phyloP scores from a whole-genome alignment of 2,329 filamentous ascomycete species.

The Helotiales sp. region DNA sequence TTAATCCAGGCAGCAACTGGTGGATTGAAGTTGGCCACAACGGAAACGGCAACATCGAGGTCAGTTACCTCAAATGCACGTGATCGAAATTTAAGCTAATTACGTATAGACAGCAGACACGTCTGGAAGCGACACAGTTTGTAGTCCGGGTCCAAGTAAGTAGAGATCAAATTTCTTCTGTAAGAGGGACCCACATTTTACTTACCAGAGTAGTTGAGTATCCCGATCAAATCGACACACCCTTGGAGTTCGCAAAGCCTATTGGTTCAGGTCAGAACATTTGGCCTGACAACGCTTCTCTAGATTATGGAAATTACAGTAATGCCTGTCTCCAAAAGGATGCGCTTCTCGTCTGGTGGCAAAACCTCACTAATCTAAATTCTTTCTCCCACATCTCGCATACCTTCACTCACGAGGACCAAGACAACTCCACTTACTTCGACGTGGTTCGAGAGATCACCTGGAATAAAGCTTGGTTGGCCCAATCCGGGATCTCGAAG shows the following conservation, averaged over 20 bases:
- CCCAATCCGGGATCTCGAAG: slow-evolving; percentile 48
- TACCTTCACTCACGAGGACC: slow-evolving; percentile 58
- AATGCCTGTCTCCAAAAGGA: slow-evolving; percentile 48
- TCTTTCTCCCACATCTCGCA: slow-evolving; percentile 58
- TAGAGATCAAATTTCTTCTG: slow-evolving; percentile 11
- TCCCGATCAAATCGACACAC: slow-evolving; percentile 43
- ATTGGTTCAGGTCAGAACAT: slow-evolving; percentile 48
- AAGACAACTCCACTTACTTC: slow-evolving; percentile 59
- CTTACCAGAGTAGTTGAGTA: slow-evolving; percentile 46
- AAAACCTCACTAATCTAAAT: slow-evolving; percentile 47
- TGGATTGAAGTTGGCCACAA: slow-evolving; percentile 56
- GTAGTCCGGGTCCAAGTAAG: slow-evolving; percentile 42
- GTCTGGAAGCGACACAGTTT: slow-evolving; percentile 16
- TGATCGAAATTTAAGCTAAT: background rate
- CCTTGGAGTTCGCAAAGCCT: slow-evolving; percentile 46
- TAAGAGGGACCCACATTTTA: slow-evolving; percentile 27
- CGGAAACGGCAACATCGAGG: slow-evolving; percentile 50
- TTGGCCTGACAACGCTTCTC: slow-evolving; percentile 41
- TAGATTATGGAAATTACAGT: slow-evolving; percentile 21
- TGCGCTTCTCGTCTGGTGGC: slow-evolving; percentile 52
- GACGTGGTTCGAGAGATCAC: slow-evolving; percentile 57
- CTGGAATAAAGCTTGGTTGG: slow-evolving; percentile 60
- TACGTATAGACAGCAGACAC: background rate
- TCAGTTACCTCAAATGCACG: slow-evolving; percentile 1
- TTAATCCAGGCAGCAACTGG: slow-evolving; percentile 51